phyloP scores from a whole-genome alignment of 208 protist genomes.

The Leptomonas seymouri region DNA sequence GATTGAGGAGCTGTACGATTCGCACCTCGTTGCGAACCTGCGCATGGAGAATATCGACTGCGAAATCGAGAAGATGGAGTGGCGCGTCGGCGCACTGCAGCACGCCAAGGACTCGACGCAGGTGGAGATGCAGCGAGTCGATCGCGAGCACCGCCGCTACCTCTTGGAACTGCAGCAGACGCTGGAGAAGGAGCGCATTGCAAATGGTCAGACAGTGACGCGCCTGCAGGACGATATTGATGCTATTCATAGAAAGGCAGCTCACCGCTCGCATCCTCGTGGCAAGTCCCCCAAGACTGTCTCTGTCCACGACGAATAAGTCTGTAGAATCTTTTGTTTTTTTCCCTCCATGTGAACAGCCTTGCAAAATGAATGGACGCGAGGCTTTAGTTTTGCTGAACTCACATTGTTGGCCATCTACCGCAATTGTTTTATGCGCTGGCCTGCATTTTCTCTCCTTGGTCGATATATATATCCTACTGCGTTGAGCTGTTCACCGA shows the following conservation, averaged over 20 bases:
- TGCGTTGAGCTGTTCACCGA: too few species aligned
- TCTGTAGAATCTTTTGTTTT: background rate
- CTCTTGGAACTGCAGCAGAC: constrained; percentile 52
- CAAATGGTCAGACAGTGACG: constrained; percentile 51
- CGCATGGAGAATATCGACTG: constrained; percentile 63
- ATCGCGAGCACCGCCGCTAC: constrained; percentile 63
- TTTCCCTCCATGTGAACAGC: background rate
- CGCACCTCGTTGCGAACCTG: constrained; percentile 44
- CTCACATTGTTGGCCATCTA: too few species aligned
- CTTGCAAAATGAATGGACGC: too few species aligned
- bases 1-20: constrained; percentile 56
- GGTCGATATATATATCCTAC: too few species aligned
- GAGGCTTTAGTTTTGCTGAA: too few species aligned
- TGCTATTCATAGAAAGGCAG: constrained; percentile 21
- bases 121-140: constrained; percentile 55
- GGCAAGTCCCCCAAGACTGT: background rate
- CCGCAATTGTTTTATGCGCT: too few species aligned
- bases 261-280: constrained; percentile 17
- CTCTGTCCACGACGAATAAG: constrained; percentile 1
- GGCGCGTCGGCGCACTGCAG: constrained; percentile 47
- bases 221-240: constrained; percentile 56
- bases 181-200: constrained; percentile 45
- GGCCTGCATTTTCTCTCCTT: too few species aligned
- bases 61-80: constrained; percentile 66
- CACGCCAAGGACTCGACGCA: constrained; percentile 53